A percentile compares a stretch with the other conserved stretches of the same genome.
Evolutionary conservation across 2,329 filamentous ascomycete species (phyloP).

Genomic region (Cordyceps javanica): DNA sequence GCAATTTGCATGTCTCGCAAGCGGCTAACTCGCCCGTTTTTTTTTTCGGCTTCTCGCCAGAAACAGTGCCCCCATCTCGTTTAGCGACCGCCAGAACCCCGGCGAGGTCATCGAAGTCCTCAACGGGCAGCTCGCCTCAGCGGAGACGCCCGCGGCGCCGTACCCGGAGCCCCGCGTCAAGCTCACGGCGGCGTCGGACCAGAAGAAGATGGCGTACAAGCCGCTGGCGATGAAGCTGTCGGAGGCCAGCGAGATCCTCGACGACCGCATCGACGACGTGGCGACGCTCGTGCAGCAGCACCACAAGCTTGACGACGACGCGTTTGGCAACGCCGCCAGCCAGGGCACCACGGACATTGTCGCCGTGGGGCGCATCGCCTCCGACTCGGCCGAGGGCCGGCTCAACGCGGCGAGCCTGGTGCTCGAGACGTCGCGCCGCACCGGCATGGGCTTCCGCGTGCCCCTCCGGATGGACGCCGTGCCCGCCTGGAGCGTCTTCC

Average conservation of each 20-base stretch:
- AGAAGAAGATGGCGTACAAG: constrained; percentile 87
- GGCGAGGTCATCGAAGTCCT: constrained; percentile 80
- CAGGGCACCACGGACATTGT: constrained; percentile 83
- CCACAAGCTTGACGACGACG: constrained; percentile 68
- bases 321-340: constrained; percentile 79
- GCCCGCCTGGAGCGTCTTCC: constrained; percentile 75
- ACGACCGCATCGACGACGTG: constrained; percentile 93
- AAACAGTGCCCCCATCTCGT: constrained; percentile 32
- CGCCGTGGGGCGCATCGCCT: constrained; percentile 86
- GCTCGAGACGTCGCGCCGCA: constrained; percentile 79
- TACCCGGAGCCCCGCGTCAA: constrained; percentile 74
- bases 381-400: constrained; percentile 77
- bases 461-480: constrained; percentile 70
- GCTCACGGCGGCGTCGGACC: constrained; percentile 77
- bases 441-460: constrained; percentile 75
- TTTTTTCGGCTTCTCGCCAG: neutral
- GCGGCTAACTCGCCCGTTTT: neutral
- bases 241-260: constrained; percentile 85
- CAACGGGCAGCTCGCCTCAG: constrained; percentile 64
- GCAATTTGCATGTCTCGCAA: neutral
- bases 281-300: constrained; percentile 65
- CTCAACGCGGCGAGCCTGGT: constrained; percentile 81
- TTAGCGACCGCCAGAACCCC: constrained; percentile 69
- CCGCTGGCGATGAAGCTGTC: constrained; percentile 92
- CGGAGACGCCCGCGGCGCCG: constrained; percentile 65